phyloP scores from a whole-genome alignment of 768 basidiomycete genomes.

The Kwoniella mangroviensis region DNA sequence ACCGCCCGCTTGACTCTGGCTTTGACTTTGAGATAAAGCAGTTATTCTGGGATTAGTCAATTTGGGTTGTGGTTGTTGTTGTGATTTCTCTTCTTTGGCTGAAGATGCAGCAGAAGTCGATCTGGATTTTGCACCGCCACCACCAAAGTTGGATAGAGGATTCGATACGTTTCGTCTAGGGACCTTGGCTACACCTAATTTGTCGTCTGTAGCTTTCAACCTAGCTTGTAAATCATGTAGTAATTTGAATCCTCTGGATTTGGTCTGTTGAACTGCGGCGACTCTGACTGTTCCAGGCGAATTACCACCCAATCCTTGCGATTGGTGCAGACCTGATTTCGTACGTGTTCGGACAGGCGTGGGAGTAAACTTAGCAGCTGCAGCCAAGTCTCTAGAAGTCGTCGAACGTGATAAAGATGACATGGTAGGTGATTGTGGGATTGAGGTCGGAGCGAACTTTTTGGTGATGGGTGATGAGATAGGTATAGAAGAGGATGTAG shows the following conservation, averaged over 20 bases:
- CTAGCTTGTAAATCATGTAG: constrained; percentile 46
- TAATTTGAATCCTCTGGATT: constrained; percentile 43
- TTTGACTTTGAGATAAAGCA: constrained; percentile 20
- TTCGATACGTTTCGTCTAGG: constrained; percentile 43
- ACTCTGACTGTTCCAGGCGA: constrained; percentile 24
- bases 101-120: constrained; percentile 4
- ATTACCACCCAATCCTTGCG: neutral
- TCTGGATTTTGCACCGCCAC: constrained; percentile 9
- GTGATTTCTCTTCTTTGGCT: constrained; percentile 1
- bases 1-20: neutral
- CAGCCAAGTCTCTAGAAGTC: constrained; percentile 44
- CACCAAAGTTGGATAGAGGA: constrained; percentile 23
- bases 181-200: constrained; percentile 40
- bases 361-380: constrained; percentile 16
- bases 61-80: constrained; percentile 5
- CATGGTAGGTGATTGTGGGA: constrained; percentile 37
- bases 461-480: constrained; percentile 12
- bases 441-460: constrained; percentile 15
- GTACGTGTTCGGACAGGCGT: constrained; percentile 35
- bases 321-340: constrained; percentile 12
- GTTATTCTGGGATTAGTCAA: constrained; percentile 27
- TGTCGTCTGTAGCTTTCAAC: constrained; percentile 50
- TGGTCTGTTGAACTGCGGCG: constrained; percentile 25
- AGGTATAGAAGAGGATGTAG: constrained; percentile 16
- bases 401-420: constrained; percentile 39